Evolutionary conservation across 176 grass and related monocot genomes (phyloP).

Genomic region (Aegilops umbellulata): DNA sequence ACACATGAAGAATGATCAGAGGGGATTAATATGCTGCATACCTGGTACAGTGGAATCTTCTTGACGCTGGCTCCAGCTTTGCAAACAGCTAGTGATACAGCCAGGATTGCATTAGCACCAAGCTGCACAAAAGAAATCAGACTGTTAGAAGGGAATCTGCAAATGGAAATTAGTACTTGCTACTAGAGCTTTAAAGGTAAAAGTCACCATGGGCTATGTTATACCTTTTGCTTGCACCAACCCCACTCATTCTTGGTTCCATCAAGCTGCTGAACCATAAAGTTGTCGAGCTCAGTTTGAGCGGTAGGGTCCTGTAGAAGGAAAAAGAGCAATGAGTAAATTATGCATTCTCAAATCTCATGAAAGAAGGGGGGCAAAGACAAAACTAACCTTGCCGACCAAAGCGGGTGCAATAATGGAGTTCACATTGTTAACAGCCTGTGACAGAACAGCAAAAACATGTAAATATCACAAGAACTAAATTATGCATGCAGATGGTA

Average conservation of each 20-base stretch:
- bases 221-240: constrained; percentile 97
- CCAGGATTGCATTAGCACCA: constrained; percentile 95
- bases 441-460: constrained; percentile 8
- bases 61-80: constrained; percentile 80
- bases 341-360: not conserved
- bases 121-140: constrained; percentile 42
- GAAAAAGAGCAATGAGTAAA: not conserved
- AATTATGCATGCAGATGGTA: not conserved
- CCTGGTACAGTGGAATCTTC: constrained; percentile 88
- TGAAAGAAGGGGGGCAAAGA: constrained; percentile 14
- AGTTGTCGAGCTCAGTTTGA: constrained; percentile 79
- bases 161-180: not conserved
- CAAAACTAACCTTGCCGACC: constrained; percentile 71
- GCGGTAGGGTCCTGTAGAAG: constrained; percentile 65
- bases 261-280: constrained; percentile 94
- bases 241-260: constrained; percentile 95
- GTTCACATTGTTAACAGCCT: constrained; percentile 91
- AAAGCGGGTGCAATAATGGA: constrained; percentile 77
- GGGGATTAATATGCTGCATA: not conserved
- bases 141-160: not conserved
- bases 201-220: not conserved
- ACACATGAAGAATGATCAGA: not conserved
- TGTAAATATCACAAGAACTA: not conserved
- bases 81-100: constrained; percentile 88
- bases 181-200: not conserved